Conservation (phyloP, 2,329 filamentous ascomycete genomes). For the Trichoderma breve region DNA sequence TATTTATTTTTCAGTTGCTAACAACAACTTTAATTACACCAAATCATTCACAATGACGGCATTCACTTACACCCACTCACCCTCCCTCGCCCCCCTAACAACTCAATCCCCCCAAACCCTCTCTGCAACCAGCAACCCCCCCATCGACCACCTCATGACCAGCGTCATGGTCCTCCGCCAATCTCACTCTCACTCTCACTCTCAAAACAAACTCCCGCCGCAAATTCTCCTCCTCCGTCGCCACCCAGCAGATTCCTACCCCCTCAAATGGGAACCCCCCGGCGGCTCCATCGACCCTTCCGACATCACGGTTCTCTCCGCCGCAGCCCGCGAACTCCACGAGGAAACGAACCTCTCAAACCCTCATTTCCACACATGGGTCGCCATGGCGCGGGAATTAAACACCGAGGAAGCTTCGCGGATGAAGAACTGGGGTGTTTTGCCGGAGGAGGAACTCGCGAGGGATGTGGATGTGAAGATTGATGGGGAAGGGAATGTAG, state of each 20-base stretch:
- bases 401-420: not conserved
- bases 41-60: not conserved
- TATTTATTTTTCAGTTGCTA: not conserved
- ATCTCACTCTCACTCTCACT: not conserved
- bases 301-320: conserved; percentile 43
- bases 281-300: conserved; percentile 34
- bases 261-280: conserved; percentile 25
- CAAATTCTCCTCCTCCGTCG: conserved; percentile 22
- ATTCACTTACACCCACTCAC: conserved; percentile 17
- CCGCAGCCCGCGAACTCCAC: conserved; percentile 45
- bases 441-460: conserved; percentile 20
- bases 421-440: conserved; percentile 7
- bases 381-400: conserved; percentile 14
- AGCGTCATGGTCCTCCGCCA: conserved; percentile 24
- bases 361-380: conserved; percentile 26
- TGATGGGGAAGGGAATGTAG: not conserved
- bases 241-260: conserved; percentile 24
- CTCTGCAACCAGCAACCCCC: conserved; percentile 18
- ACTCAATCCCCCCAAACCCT: not conserved
- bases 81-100: conserved; percentile 18
- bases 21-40: not conserved
- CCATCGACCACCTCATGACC: conserved; percentile 25
- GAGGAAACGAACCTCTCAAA: conserved; percentile 45
- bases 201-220: not conserved
- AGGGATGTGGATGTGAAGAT: not conserved